Base-by-base conservation (phyloP, 495 filamentous ascomycete genomes). In the Neurospora sublineolata region DNA sequence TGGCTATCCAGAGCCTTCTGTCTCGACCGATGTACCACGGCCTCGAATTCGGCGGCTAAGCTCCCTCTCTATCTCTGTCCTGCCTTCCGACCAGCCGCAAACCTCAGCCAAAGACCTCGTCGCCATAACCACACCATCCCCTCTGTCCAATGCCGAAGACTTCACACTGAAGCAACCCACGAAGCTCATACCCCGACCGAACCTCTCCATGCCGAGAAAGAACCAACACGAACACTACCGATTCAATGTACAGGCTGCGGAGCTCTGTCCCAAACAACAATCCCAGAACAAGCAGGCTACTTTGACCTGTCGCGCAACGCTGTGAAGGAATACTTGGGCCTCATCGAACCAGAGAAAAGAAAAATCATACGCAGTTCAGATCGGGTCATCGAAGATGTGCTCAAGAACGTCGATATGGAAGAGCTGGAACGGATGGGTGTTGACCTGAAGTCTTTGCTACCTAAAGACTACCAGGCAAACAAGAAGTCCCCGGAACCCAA, bases 231-330 rank as follows among this genome's bases (percentile, higher is more conserved):
- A 11, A 70, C 76, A 41, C 79, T 93, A 4, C 91, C 92, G 1
- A 72, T 77, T 4, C 84, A 86, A 75, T 99, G 95, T 78, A 88
- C 91, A 27, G 95, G 95, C 70, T 99, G 95, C 79, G 95, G 95
- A 67, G 96, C 94, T 38, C 87, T 90, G 71, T 86, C 90, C 68
- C 95, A 98, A 76, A 91, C 86, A 0, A 74, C 88, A 3, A 84
- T 89, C 30, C 84, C 90, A n/a, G 78, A 87, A 40, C 85, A 90
- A 75, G 87, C 94, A 1, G 95, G 95, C 52, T 97, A 89, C 81
- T 97, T 92, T 80, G 82, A 87, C 75, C 74, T 84, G 38, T 81
- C 73, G 38, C 86, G 89, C 76, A 90, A 85, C 75, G 77, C 79
- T 52, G 80, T 85, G 72, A 85, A 77, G 76, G 77, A 77, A 30